Conservation (phyloP, 768 basidiomycete species). For the Mrakia blollopis region DNA sequence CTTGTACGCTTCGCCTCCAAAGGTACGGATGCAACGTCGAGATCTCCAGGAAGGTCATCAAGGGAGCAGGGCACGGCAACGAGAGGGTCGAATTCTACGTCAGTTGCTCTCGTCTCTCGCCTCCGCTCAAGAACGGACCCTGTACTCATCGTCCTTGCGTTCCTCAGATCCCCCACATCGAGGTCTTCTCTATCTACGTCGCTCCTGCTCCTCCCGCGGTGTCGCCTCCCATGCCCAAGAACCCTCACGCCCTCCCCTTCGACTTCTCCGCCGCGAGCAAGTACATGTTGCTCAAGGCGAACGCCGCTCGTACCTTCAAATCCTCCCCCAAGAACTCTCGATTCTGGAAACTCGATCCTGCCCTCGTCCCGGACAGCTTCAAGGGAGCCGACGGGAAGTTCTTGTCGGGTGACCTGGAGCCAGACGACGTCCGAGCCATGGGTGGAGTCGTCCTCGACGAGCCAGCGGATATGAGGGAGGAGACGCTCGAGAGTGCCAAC, state of each 20-base stretch:
- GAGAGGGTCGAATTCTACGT: constrained; percentile 61
- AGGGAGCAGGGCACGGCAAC: constrained; percentile 53
- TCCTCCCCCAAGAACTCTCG: constrained; percentile 33
- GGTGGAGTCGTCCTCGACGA: background rate
- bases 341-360: constrained; percentile 19
- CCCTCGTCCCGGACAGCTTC: background rate
- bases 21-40: constrained; percentile 29
- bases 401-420: background rate
- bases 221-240: constrained; percentile 48
- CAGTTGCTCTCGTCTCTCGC: background rate
- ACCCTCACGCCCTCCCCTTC: constrained; percentile 51
- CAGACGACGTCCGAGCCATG: background rate
- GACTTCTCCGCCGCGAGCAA: constrained; percentile 42
- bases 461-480: background rate
- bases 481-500: constrained; percentile 26
- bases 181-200: constrained; percentile 51
- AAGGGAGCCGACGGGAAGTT: background rate
- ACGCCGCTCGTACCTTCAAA: constrained; percentile 42
- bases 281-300: constrained; percentile 33
- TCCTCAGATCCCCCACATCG: constrained; percentile 57
- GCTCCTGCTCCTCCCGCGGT: constrained; percentile 43
- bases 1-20: constrained; percentile 37
- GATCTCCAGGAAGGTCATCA: constrained; percentile 64
- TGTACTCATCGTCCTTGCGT: background rate
- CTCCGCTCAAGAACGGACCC: background rate